Percentiles rank a stretch among this genome's conserved stretches.
phyloP scores from a whole-genome alignment of 2,329 filamentous ascomycete genomes.

The Colletotrichum incanum region DNA sequence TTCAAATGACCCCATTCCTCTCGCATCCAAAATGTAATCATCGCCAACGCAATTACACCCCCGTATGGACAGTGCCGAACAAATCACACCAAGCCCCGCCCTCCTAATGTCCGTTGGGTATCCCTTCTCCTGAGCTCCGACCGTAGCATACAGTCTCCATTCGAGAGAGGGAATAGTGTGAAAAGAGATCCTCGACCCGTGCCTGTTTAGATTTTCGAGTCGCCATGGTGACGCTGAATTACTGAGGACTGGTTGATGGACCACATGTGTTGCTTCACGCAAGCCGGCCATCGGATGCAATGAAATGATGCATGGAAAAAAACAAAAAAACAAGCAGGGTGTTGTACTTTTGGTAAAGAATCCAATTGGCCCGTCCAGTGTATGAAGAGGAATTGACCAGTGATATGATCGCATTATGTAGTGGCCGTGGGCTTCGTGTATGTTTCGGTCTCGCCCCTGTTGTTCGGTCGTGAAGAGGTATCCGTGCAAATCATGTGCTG shows the following conservation, averaged over 20 bases:
- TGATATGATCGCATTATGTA: conserved; percentile 23
- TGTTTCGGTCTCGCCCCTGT: conserved; percentile 33
- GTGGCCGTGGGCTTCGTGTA: conserved; percentile 37
- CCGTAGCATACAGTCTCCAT: conserved; percentile 36
- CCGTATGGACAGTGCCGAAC: conserved; percentile 16
- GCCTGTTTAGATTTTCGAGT: conserved; percentile 5
- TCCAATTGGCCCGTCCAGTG: conserved; percentile 14
- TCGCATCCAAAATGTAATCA: conserved; percentile 26
- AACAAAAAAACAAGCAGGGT: background rate
- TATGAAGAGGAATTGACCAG: background rate
- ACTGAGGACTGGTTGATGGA: conserved; percentile 10
- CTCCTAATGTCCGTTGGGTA: conserved; percentile 38
- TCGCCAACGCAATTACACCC: conserved; percentile 27
- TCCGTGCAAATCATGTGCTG: conserved; percentile 25
- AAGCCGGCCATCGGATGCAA: conserved; percentile 32
- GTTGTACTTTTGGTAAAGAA: conserved; percentile 25
- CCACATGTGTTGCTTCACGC: conserved; percentile 9
- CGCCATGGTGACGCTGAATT: conserved; percentile 20
- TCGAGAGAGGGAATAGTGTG: conserved; percentile 24
- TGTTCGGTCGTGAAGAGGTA: conserved; percentile 15
- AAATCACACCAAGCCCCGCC: conserved; percentile 36
- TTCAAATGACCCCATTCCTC: conserved; percentile 34
- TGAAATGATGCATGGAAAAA: conserved; percentile 9
- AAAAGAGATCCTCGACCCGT: conserved; percentile 15
- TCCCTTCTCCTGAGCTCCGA: conserved; percentile 34